Percentiles rank a stretch among this genome's conserved stretches.
These are phyloP conservation scores for Ogataea corticis DNA, from an alignment of 805 yeast genomes.

Conservation along the genomic window DNA sequence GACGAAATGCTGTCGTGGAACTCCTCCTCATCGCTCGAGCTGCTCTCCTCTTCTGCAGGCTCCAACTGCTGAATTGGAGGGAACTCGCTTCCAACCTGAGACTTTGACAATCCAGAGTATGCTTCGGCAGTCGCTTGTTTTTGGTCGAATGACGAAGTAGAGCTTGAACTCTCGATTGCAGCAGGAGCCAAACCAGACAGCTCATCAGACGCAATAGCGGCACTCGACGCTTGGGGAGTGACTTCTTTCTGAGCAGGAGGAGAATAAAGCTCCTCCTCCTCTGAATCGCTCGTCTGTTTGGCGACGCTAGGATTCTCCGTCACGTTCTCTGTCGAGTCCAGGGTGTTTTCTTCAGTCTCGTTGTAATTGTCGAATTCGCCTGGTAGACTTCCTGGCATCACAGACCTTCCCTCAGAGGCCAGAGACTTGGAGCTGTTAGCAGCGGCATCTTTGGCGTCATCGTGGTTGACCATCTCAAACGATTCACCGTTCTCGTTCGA, in stretches of 20 bases:
- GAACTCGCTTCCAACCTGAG: slow-evolving; percentile 46
- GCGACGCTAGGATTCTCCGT: slow-evolving; percentile 13
- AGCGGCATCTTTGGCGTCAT: slow-evolving; percentile 33
- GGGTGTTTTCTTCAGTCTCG: slow-evolving; percentile 6
- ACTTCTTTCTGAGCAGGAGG: slow-evolving; percentile 11
- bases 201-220: not conserved
- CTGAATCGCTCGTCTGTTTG: not conserved
- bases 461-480: slow-evolving; percentile 54
- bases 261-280: slow-evolving; percentile 14
- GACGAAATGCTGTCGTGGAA: slow-evolving; percentile 37
- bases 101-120: not conserved
- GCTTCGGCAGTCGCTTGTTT: not conserved
- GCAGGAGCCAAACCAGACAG: slow-evolving; percentile 1
- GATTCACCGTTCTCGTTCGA: slow-evolving; percentile 41
- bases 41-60: slow-evolving; percentile 48
- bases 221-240: not conserved
- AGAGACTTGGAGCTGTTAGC: not conserved
- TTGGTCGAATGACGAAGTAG: slow-evolving; percentile 1
- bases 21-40: slow-evolving; percentile 41
- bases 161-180: not conserved
- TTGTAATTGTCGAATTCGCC: slow-evolving; percentile 14
- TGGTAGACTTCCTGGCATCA: slow-evolving; percentile 19
- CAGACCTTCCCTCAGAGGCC: not conserved
- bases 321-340: slow-evolving; percentile 4
- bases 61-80: slow-evolving; percentile 63